Conservation (phyloP, 1,284 basidiomycete species). For the Ceratobasidium sp. region DNA sequence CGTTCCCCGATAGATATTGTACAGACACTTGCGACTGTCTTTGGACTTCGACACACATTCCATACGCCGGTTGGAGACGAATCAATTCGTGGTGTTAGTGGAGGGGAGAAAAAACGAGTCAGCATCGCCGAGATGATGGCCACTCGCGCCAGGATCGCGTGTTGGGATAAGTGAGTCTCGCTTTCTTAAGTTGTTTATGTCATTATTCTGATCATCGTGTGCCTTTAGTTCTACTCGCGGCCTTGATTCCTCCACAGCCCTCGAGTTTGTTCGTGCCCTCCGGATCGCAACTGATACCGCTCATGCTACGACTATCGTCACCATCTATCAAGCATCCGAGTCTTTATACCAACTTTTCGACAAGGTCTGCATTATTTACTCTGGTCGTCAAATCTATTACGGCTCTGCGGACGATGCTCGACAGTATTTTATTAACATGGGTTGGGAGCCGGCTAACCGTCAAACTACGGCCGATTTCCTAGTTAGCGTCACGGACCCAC, state of each 20-base stretch:
- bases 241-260: constrained; percentile 5
- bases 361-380: constrained; percentile 65
- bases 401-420: constrained; percentile 61
- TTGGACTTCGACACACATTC: constrained; percentile 79
- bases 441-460: constrained; percentile 79
- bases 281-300: constrained; percentile 58
- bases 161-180: constrained; percentile 71
- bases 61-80: constrained; percentile 86
- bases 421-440: constrained; percentile 68
- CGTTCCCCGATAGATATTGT: constrained; percentile 64
- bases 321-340: constrained; percentile 64
- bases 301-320: constrained; percentile 58
- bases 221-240: constrained; percentile 58
- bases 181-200: no score
- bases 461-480: constrained; percentile 83
- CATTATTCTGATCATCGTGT: not conserved
- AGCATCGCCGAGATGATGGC: constrained; percentile 77
- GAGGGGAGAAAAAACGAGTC: constrained; percentile 75
- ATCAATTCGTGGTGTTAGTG: constrained; percentile 80
- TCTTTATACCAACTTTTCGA: constrained; percentile 57
- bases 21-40: constrained; percentile 73
- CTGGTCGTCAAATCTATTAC: constrained; percentile 66
- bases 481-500: constrained; percentile 69
- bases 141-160: constrained; percentile 68
- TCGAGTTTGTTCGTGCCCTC: constrained; percentile 62